These are phyloP conservation scores for Protomyces inouyei DNA, from an alignment of 1,139 yeast genomes.

Conservation along the genomic window DNA sequence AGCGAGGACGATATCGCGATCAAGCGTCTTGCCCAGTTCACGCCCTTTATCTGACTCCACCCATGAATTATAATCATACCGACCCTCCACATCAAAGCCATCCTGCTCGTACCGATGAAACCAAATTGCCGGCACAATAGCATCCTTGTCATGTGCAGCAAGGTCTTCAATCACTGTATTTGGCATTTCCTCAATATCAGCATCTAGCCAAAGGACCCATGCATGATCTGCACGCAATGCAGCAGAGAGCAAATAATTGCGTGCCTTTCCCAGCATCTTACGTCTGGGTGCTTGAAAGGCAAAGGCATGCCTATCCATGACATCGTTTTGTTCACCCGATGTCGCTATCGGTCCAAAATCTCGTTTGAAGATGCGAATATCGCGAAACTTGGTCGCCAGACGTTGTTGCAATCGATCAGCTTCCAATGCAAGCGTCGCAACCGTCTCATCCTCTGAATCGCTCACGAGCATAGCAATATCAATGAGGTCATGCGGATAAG, in stretches of 20 bases:
- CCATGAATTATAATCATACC: slow-evolving; percentile 59
- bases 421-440: slow-evolving; percentile 57
- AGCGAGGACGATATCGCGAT: slow-evolving; percentile 81
- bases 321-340: slow-evolving; percentile 40
- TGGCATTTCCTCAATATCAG: slow-evolving; percentile 78
- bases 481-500: slow-evolving; percentile 74
- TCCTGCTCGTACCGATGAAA: slow-evolving; percentile 63
- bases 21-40: slow-evolving; percentile 58
- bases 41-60: slow-evolving; percentile 68
- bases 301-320: slow-evolving; percentile 71
- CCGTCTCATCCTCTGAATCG: slow-evolving; percentile 66
- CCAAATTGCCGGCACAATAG: slow-evolving; percentile 88
- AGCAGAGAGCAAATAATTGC: slow-evolving; percentile 76
- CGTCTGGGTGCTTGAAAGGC: slow-evolving; percentile 85
- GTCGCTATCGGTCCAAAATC: slow-evolving; percentile 81
- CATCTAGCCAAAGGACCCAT: slow-evolving; percentile 95
- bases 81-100: slow-evolving; percentile 53
- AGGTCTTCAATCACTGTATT: slow-evolving; percentile 71
- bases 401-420: slow-evolving; percentile 35
- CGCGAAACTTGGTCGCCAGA: slow-evolving; percentile 47
- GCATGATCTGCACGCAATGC: slow-evolving; percentile 81
- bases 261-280: slow-evolving; percentile 82
- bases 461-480: slow-evolving; percentile 82
- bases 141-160: slow-evolving; percentile 70
- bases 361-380: slow-evolving; percentile 69